A percentile compares a stretch with the other conserved stretches of the same genome.
Evolutionary conservation across 345 rosid genomes (phyloP).

Genomic region (Salix dunnii): DNA sequence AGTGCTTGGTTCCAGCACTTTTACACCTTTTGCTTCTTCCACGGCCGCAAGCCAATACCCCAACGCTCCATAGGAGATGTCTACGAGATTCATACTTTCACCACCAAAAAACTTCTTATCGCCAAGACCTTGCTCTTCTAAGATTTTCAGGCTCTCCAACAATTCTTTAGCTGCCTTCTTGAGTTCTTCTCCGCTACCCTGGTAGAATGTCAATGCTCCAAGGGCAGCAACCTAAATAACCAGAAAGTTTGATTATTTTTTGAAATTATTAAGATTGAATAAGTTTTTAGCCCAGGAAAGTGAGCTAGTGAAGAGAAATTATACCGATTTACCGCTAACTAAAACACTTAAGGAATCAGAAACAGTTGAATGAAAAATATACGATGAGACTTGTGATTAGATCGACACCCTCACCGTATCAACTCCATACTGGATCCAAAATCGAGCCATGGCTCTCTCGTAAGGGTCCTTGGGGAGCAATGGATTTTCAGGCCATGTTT

Average conservation of each 20-base stretch:
- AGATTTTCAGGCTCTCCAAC: not conserved
- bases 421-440: slow-evolving; percentile 13
- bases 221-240: not conserved
- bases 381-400: not conserved
- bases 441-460: slow-evolving; percentile 11
- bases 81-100: slow-evolving; percentile 1
- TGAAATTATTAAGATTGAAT: too few species aligned
- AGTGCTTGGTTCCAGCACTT: not conserved
- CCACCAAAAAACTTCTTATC: slow-evolving; percentile 18
- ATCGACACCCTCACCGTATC: not conserved
- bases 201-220: not conserved
- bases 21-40: not conserved
- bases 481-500: slow-evolving; percentile 16
- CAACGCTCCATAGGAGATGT: not conserved
- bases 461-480: slow-evolving; percentile 14
- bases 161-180: slow-evolving; percentile 2
- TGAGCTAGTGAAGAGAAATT: too few species aligned
- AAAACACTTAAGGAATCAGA: not conserved
- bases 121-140: slow-evolving; percentile 13
- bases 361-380: not conserved
- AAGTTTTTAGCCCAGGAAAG: too few species aligned
- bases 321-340: too few species aligned
- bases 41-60: not conserved
- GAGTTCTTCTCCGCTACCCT: not conserved
- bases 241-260: not conserved